Conservation (phyloP, 2,329 filamentous ascomycete genomes). For the Blastomyces gilchristii region DNA sequence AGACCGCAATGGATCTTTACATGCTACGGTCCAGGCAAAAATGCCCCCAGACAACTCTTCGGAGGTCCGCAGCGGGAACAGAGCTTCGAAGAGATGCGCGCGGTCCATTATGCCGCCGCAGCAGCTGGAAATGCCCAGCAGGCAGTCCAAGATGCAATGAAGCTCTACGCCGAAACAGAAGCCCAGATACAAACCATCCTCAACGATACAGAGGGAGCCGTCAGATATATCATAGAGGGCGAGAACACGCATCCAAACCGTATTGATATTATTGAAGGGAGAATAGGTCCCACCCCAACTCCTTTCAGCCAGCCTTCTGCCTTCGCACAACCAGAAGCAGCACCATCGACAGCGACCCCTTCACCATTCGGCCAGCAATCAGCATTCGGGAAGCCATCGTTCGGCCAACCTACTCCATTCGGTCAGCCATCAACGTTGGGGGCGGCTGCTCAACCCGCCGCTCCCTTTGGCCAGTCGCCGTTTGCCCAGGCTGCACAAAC, state of each 20-base stretch:
- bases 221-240: slow-evolving; percentile 56
- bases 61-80: slow-evolving; percentile 69
- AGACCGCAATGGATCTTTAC: slow-evolving; percentile 78
- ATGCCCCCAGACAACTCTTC: slow-evolving; percentile 73
- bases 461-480: slow-evolving; percentile 19
- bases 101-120: slow-evolving; percentile 57
- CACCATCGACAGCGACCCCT: not conserved
- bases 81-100: slow-evolving; percentile 76
- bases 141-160: slow-evolving; percentile 43
- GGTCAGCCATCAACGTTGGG: slow-evolving; percentile 20
- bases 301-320: slow-evolving; percentile 26
- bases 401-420: slow-evolving; percentile 26
- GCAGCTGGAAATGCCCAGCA: slow-evolving; percentile 50
- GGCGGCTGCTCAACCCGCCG: slow-evolving; percentile 20
- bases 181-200: slow-evolving; percentile 63
- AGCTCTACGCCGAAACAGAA: slow-evolving; percentile 53
- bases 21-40: slow-evolving; percentile 66
- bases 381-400: slow-evolving; percentile 22
- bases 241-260: slow-evolving; percentile 67
- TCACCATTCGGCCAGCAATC: slow-evolving; percentile 25
- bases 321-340: slow-evolving; percentile 22
- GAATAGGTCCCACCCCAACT: slow-evolving; percentile 17
- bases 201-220: slow-evolving; percentile 59
- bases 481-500: slow-evolving; percentile 3
- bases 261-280: slow-evolving; percentile 42